These are phyloP conservation scores for Lojkania enalia DNA, from an alignment of 2,329 filamentous ascomycete genomes.

Conservation along the genomic window DNA sequence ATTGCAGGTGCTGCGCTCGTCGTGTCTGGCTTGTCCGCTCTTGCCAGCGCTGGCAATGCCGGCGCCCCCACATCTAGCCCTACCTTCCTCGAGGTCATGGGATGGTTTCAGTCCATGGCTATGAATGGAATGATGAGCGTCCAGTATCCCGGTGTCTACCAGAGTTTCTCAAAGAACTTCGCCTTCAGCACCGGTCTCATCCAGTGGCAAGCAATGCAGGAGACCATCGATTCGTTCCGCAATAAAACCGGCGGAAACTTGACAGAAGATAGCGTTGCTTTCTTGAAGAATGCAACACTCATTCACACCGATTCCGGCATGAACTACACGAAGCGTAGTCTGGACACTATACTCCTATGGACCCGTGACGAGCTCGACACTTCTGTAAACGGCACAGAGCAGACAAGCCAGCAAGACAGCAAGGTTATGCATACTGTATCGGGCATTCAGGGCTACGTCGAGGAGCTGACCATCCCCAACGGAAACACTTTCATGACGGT, in stretches of 20 bases:
- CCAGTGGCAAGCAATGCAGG: slow-evolving; percentile 79
- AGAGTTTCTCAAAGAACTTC: slow-evolving; percentile 90
- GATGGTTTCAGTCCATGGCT: slow-evolving; percentile 91
- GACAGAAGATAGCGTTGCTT: slow-evolving; percentile 74
- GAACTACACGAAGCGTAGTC: slow-evolving; percentile 59
- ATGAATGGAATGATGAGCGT: slow-evolving; percentile 97
- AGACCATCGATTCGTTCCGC: slow-evolving; percentile 82
- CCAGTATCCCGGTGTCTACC: slow-evolving; percentile 82
- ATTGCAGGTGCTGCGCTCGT: slow-evolving; percentile 82
- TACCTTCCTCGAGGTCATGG: slow-evolving; percentile 80
- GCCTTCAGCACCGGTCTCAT: slow-evolving; percentile 86
- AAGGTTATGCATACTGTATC: slow-evolving; percentile 62
- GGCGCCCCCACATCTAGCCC: slow-evolving; percentile 70
- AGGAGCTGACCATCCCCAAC: slow-evolving; percentile 80
- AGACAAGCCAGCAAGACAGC: slow-evolving; percentile 39
- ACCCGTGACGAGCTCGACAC: slow-evolving; percentile 53
- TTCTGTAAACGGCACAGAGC: slow-evolving; percentile 44
- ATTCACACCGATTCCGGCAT: slow-evolving; percentile 67
- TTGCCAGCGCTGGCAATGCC: slow-evolving; percentile 58
- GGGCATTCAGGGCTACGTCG: slow-evolving; percentile 80
- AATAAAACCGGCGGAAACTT: slow-evolving; percentile 81
- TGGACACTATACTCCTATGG: slow-evolving; percentile 52
- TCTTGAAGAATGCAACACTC: slow-evolving; percentile 74
- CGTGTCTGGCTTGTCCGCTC: slow-evolving; percentile 71
- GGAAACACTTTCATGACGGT: slow-evolving; percentile 97